These are phyloP conservation scores for Diaporthe citriasiana DNA, from an alignment of 2,329 filamentous ascomycete genomes.

Conservation along the genomic window DNA sequence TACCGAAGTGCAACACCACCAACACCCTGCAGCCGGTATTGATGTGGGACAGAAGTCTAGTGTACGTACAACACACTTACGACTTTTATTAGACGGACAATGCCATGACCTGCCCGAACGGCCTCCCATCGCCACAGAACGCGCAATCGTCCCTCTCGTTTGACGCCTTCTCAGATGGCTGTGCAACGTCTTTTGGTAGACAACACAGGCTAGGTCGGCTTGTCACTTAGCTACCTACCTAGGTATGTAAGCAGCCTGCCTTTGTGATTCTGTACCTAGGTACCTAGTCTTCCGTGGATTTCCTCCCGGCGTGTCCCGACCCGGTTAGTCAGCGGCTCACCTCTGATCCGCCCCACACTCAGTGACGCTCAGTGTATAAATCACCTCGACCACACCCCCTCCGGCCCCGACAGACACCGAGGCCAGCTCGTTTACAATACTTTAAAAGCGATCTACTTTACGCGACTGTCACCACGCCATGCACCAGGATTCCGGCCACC, in stretches of 20 bases:
- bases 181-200: not conserved
- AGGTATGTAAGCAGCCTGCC: no score
- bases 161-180: not conserved
- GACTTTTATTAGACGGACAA: no score
- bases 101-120: not conserved
- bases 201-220: not conserved
- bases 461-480: not conserved
- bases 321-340: no score
- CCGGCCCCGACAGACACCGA: not conserved
- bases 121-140: slow-evolving; percentile 31
- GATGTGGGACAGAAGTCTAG: not conserved
- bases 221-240: no score
- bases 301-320: no score
- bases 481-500: not conserved
- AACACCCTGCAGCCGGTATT: not conserved
- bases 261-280: no score
- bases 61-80: no score
- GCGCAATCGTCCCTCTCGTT: slow-evolving; percentile 6
- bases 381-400: no score
- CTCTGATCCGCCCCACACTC: no score
- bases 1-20: slow-evolving; percentile 16
- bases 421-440: not conserved
- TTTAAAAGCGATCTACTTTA: not conserved
- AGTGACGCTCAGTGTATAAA: no score
- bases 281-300: no score